Conservation (phyloP, 164 flowering plant genomes). For the Liriodendron chinense region DNA sequence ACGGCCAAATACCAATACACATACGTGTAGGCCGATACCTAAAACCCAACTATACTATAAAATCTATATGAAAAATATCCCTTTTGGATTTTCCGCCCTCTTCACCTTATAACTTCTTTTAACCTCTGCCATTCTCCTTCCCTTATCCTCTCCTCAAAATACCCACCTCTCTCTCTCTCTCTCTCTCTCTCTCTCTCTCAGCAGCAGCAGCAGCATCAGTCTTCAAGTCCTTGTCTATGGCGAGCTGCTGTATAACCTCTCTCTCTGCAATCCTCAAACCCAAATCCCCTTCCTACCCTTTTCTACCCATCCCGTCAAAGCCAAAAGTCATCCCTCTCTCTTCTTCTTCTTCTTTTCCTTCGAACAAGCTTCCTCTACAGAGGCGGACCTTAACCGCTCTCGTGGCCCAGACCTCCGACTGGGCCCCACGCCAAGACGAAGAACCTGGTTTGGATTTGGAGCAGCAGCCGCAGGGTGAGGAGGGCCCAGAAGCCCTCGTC, state of each 20-base stretch:
- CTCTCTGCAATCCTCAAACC: conserved; percentile 34
- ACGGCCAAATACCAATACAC: no score
- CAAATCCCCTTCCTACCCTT: conserved; percentile 21
- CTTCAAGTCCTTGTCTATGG: conserved; percentile 46
- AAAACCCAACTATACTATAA: no score
- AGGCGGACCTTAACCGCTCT: conserved; percentile 15
- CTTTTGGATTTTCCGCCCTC: neutral
- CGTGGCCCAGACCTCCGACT: conserved; percentile 48
- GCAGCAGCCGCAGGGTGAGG: conserved; percentile 21
- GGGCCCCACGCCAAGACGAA: conserved; percentile 44
- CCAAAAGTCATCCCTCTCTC: conserved; percentile 28
- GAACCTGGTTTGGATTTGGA: conserved; percentile 18
- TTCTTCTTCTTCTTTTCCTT: neutral
- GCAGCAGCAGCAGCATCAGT: conserved; percentile 33
- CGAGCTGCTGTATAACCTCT: conserved; percentile 32
- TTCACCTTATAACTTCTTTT: neutral
- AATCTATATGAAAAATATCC: neutral
- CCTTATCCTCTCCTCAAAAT: conserved; percentile 8
- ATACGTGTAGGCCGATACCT: no score
- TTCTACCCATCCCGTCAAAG: conserved; percentile 33
- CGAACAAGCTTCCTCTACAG: conserved; percentile 25
- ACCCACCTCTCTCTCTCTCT: neutral
- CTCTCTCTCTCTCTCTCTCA: conserved; percentile 2
- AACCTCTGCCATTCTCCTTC: neutral
- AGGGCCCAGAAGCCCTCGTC: conserved; percentile 12